Percentiles rank a stretch among this genome's conserved stretches.
Evolutionary conservation across 345 rosid species (phyloP).

Genomic region (Populus simonii): DNA sequence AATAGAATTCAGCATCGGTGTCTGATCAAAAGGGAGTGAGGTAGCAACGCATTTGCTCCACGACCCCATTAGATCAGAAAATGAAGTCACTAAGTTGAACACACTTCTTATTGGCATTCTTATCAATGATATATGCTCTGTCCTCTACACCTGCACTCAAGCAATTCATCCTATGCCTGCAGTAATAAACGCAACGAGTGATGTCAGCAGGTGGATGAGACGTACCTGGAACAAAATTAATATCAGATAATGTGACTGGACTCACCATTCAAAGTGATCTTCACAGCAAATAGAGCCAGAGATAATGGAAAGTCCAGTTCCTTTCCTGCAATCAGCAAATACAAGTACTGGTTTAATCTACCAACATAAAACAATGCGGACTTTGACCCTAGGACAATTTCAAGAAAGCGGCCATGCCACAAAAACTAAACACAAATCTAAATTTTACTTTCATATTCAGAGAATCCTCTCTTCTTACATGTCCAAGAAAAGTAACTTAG

Average conservation of each 20-base stretch:
- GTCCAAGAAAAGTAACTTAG: background rate
- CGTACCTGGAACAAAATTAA: background rate
- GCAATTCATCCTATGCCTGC: slow-evolving; percentile 75
- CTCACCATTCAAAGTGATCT: slow-evolving; percentile 69
- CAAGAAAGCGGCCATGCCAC: background rate
- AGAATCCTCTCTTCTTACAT: background rate
- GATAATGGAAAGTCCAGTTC: slow-evolving; percentile 50
- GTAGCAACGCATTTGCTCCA: background rate
- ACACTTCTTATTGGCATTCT: slow-evolving; percentile 22
- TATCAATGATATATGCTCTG: slow-evolving; percentile 35
- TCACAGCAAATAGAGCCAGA: slow-evolving; percentile 68
- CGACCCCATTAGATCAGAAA: slow-evolving; percentile 39
- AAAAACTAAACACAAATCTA: background rate
- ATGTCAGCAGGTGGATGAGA: background rate
- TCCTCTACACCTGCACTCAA: slow-evolving; percentile 47
- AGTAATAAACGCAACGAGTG: background rate
- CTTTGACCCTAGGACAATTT: background rate
- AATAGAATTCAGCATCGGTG: background rate
- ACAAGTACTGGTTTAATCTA: background rate
- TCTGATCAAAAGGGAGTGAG: background rate
- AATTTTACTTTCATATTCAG: background rate
- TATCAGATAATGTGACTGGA: background rate
- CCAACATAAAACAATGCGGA: too few species aligned
- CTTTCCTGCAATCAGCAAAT: slow-evolving; percentile 40
- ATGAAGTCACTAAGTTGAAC: slow-evolving; percentile 57